Conservation (phyloP, 208 protist genomes). For the Angomonas ambiguus region DNA sequence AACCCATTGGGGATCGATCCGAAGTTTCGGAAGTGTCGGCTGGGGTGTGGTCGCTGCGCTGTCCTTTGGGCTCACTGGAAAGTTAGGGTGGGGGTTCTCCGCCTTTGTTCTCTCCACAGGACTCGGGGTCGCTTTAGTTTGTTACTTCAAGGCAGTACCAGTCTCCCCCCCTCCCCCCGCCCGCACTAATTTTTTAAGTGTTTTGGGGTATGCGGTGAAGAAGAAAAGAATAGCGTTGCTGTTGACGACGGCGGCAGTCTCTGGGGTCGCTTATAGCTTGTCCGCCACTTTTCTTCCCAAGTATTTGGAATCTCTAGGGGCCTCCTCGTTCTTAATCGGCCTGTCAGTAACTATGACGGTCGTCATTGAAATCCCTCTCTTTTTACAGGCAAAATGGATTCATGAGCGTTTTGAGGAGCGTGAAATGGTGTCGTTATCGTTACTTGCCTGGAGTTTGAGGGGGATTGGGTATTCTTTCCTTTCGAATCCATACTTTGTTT, state of each 20-base stretch:
- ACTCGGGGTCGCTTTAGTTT: conserved; percentile 30
- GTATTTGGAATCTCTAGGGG: conserved; percentile 36
- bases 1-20: conserved; percentile 35
- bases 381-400: conserved; percentile 35
- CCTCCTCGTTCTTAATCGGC: conserved; percentile 41
- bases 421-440: conserved; percentile 47
- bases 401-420: conserved; percentile 33
- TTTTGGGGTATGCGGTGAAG: conserved; percentile 22
- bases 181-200: conserved; percentile 17
- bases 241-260: conserved; percentile 34
- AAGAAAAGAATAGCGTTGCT: conserved; percentile 38
- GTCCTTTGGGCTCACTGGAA: conserved; percentile 16
- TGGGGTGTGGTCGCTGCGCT: conserved; percentile 42
- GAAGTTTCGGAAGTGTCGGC: conserved; percentile 46
- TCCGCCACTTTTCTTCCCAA: conserved; percentile 61
- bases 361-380: conserved; percentile 71
- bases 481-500: conserved; percentile 54
- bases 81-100: conserved; percentile 19
- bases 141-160: conserved; percentile 24
- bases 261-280: conserved; percentile 54
- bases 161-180: background rate
- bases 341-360: conserved; percentile 55
- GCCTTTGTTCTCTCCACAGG: conserved; percentile 31
- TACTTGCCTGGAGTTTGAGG: conserved; percentile 44
- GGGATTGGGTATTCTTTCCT: conserved; percentile 50